Conservation (phyloP, 192 early-diverging fungal species). For the Backusella sp. region DNA sequence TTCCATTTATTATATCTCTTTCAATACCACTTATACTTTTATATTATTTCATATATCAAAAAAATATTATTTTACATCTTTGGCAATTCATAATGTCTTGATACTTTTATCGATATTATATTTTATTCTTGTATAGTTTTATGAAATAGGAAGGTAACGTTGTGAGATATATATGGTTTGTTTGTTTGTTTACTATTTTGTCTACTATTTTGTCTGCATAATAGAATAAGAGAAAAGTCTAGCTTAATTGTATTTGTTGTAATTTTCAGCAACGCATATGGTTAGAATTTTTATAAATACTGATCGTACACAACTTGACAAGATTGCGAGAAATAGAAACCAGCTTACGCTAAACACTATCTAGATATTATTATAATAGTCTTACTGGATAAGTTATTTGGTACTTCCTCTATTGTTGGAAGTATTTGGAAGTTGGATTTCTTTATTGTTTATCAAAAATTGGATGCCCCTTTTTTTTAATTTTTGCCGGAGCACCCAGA, state of each 20-base stretch:
- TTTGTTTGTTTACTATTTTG: not conserved
- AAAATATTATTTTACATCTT: too few relatives aligned
- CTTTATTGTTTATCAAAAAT: not conserved
- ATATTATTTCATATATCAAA: not conserved
- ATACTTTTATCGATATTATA: too few relatives aligned
- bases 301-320: not conserved
- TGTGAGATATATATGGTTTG: too few relatives aligned
- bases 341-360: not conserved
- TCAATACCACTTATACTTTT: not conserved
- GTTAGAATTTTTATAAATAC: not conserved
- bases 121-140: too few relatives aligned
- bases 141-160: too few relatives aligned
- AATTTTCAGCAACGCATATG: not conserved
- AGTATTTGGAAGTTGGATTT: not conserved
- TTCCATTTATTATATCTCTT: not conserved
- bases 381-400: not conserved
- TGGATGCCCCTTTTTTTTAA: not conserved
- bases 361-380: not conserved
- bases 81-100: too few relatives aligned
- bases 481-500: not conserved
- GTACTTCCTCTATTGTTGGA: not conserved
- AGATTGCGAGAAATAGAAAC: not conserved
- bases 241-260: not conserved
- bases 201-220: not conserved
- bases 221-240: not conserved